Evolutionary conservation across 2,329 filamentous ascomycete genomes (phyloP).

Genomic region (Dactylellina sp.): DNA sequence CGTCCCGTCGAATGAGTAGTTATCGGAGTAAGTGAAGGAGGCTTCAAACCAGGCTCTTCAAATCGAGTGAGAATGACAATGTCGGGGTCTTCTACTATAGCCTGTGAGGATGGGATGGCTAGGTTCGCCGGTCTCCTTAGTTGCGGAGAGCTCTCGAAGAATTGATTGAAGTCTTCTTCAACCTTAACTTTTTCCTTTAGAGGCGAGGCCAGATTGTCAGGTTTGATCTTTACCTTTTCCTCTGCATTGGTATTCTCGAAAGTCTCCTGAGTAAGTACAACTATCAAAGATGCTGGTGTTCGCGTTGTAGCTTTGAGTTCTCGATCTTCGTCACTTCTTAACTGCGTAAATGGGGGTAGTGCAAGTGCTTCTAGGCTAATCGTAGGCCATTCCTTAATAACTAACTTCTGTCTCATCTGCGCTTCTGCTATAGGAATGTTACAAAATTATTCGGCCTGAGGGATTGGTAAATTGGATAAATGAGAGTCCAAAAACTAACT

Average conservation of each 20-base stretch:
- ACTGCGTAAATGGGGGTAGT: slow-evolving; percentile 68
- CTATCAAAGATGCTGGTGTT: slow-evolving; percentile 69
- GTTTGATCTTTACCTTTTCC: slow-evolving; percentile 64
- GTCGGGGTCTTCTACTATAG: slow-evolving; percentile 65
- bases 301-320: slow-evolving; percentile 69
- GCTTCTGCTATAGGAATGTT: slow-evolving; percentile 61
- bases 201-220: slow-evolving; percentile 61
- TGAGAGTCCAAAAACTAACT: slow-evolving; percentile 61
- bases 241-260: slow-evolving; percentile 66
- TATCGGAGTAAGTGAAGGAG: slow-evolving; percentile 34
- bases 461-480: slow-evolving; percentile 27
- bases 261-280: slow-evolving; percentile 69
- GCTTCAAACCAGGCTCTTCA: slow-evolving; percentile 63
- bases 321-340: slow-evolving; percentile 71
- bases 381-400: slow-evolving; percentile 29
- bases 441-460: slow-evolving; percentile 11
- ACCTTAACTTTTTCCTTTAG: slow-evolving; percentile 58
- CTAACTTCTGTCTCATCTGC: slow-evolving; percentile 45
- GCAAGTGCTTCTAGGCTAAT: slow-evolving; percentile 63
- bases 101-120: slow-evolving; percentile 46
- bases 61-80: slow-evolving; percentile 68
- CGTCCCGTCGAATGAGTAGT: slow-evolving; percentile 39
- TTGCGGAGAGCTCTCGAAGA: slow-evolving; percentile 56
- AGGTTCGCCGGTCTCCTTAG: slow-evolving; percentile 60
- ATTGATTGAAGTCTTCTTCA: slow-evolving; percentile 59